These are phyloP conservation scores for Tylopilus sp. DNA, from an alignment of 1,284 basidiomycete species.

Conservation along the genomic window DNA sequence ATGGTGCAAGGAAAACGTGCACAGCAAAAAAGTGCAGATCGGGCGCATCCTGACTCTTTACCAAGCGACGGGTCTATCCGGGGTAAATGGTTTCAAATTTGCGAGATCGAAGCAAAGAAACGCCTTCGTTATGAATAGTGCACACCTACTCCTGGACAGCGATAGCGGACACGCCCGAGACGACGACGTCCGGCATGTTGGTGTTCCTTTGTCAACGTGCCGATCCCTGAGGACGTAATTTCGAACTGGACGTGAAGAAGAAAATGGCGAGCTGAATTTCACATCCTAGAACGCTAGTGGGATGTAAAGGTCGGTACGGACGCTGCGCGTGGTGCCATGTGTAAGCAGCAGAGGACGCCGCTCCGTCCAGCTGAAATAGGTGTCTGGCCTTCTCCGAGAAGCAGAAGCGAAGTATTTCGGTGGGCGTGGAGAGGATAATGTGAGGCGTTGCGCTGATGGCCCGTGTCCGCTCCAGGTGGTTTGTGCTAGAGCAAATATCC, in stretches of 20 bases:
- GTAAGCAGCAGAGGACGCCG: conserved; percentile 56
- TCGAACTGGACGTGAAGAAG: neutral
- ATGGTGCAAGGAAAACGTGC: neutral
- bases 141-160: neutral
- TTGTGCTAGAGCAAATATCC: neutral
- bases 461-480: no score
- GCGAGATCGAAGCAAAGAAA: neutral
- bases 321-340: neutral
- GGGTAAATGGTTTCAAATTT: neutral
- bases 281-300: neutral
- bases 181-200: neutral
- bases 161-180: neutral
- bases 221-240: neutral
- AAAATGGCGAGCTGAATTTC: neutral
- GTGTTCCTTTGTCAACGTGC: neutral
- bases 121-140: neutral
- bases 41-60: neutral
- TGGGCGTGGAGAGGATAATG: neutral
- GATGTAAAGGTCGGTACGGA: neutral
- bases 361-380: conserved; percentile 45
- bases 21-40: neutral
- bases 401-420: neutral
- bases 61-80: neutral
- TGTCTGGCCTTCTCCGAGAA: conserved; percentile 57
- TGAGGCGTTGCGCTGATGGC: no score